phyloP scores from a whole-genome alignment of 371 early-diverging fungal species.

The Mucor ambiguus region DNA sequence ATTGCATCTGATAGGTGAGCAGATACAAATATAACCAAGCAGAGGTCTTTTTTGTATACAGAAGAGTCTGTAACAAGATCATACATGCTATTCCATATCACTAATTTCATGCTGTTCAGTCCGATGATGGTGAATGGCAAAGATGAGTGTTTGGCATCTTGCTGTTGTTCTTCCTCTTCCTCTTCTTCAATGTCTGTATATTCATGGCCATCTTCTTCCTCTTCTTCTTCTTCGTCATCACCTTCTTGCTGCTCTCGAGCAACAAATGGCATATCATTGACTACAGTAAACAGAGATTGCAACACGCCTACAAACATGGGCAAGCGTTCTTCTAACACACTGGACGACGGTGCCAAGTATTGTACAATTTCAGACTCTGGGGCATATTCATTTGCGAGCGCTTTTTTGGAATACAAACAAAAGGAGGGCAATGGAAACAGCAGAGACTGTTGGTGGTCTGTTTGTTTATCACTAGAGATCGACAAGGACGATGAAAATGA shows the following conservation, averaged over 20 bases:
- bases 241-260: neutral
- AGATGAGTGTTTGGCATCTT: neutral
- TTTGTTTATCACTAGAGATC: neutral
- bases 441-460: neutral
- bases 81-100: constrained; percentile 20
- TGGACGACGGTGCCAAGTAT: constrained; percentile 18
- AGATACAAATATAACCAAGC: constrained; percentile 23
- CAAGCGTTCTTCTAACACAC: constrained; percentile 19
- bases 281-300: constrained; percentile 26
- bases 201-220: constrained; percentile 3
- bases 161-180: neutral
- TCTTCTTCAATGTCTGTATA: constrained; percentile 16
- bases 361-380: constrained; percentile 30
- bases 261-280: constrained; percentile 20
- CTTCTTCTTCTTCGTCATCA: neutral
- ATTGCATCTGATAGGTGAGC: constrained; percentile 10
- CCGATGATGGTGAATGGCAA: constrained; percentile 25
- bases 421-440: constrained; percentile 23
- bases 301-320: constrained; percentile 32
- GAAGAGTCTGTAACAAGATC: constrained; percentile 5
- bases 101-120: constrained; percentile 20
- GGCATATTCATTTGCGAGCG: constrained; percentile 23
- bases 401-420: constrained; percentile 28
- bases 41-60: constrained; percentile 16
- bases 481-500: neutral